Base-by-base conservation (phyloP, 768 basidiomycete genomes). In the Myochromella boudieri region DNA sequence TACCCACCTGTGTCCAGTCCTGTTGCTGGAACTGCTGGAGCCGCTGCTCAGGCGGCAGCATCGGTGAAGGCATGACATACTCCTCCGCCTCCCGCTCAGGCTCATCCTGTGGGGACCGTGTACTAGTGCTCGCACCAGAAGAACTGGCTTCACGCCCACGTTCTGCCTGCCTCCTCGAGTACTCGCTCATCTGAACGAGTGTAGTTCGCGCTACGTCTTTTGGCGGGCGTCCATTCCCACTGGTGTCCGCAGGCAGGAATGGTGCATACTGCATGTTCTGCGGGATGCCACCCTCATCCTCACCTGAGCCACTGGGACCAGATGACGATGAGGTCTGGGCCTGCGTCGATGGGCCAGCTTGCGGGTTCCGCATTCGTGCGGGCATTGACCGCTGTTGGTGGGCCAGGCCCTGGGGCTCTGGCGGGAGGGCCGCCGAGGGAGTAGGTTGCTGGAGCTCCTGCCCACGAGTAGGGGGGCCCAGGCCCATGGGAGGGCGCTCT, bases 141-240 rank as follows among this genome's bases (percentile, higher is more conserved):
- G 20, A 26, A 11, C 28, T 9, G 26, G 31, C 34, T 39, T 5
- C 24, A 12, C 15, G 9, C 59, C 53, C 29, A 60, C 41, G 42
- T 58, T 39, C 75, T 74, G 3, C 80, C 84, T 44, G 34, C 21
- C 84, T 75, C 42, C 84, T 69, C 34, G 85, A 85, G 53, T 86
- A 77, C 59, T 89, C 87, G 65, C 82, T 88, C 82, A 91, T 85
- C 62, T 87, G 86, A 55, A 80, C 72, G 48, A 90, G 76, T 42
- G 82, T 79, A 12, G 83, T 84, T 18, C 81, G 77, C 3, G 84
- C 86, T 37, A 87, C 76, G 27, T 80, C 48, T 29, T 54, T 45
- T 5, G 48, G 52, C 2, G 17, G 37, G 8, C 43, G 15, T 8
- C 15, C 29, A 31, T 32, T 73, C n/a, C 69, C 65, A 56, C 79